phyloP scores from a whole-genome alignment of 805 yeast genomes.

The Zygosaccharomyces bisporus region DNA sequence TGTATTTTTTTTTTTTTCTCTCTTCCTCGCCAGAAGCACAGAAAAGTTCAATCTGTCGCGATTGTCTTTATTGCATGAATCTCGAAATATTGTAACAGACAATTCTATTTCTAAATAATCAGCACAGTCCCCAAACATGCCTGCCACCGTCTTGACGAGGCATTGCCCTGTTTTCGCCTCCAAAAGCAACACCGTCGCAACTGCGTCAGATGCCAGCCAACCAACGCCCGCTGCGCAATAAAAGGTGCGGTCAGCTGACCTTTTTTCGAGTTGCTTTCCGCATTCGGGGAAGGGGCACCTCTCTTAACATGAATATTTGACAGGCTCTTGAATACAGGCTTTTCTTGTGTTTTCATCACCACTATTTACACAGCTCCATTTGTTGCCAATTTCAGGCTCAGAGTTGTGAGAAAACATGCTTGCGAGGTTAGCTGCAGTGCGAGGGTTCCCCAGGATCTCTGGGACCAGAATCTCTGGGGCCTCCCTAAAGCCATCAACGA shows the following conservation, averaged over 20 bases:
- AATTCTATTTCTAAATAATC: too few species aligned
- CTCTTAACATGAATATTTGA: neutral
- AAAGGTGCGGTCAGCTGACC: neutral
- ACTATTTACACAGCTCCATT: neutral
- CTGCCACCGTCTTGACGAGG: too few species aligned
- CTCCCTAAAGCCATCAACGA: neutral
- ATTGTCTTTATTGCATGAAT: too few species aligned
- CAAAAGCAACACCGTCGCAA: neutral
- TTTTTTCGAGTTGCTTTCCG: neutral
- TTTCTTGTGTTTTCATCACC: neutral
- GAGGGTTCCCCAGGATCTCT: neutral
- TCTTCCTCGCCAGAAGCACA: too few species aligned
- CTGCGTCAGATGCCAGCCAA: neutral
- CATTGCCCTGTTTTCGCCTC: too few species aligned
- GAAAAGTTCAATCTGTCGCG: too few species aligned
- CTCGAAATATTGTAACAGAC: too few species aligned
- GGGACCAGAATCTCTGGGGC: neutral
- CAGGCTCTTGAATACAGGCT: neutral
- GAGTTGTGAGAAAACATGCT: conserved; percentile 1
- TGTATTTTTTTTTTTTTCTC: too few species aligned
- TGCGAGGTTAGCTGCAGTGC: conserved; percentile 3
- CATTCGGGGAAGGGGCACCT: conserved; percentile 1
- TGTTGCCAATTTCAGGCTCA: neutral
- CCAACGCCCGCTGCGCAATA: neutral
- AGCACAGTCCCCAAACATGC: too few species aligned